These are phyloP conservation scores for Hypholoma sublateritium DNA, from an alignment of 768 basidiomycete species.

Conservation along the genomic window DNA sequence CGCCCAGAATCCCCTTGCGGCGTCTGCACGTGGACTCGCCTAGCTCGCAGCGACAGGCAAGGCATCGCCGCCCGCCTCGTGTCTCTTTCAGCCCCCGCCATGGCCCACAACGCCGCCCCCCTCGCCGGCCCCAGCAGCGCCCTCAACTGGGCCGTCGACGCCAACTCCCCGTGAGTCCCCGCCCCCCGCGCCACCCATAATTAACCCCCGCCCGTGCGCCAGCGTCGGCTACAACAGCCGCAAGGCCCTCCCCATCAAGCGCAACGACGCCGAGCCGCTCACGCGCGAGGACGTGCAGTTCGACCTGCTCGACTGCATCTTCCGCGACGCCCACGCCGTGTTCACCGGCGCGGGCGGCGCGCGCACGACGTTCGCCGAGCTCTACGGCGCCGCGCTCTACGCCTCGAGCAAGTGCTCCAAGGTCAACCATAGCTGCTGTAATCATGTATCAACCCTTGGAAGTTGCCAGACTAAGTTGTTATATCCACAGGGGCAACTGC, in stretches of 20 bases:
- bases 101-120: too few species aligned
- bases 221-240: slow-evolving; percentile 63
- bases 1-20: too few species aligned
- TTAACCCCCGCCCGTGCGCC: slow-evolving; percentile 15
- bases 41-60: background rate
- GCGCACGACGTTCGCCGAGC: slow-evolving; percentile 72
- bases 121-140: too few species aligned
- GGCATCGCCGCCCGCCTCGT: background rate
- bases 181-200: slow-evolving; percentile 3
- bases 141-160: background rate
- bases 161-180: slow-evolving; percentile 16
- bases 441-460: too few species aligned
- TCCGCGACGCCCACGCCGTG: slow-evolving; percentile 62
- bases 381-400: slow-evolving; percentile 81
- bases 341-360: slow-evolving; percentile 67
- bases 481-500: too few species aligned
- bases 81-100: background rate
- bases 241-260: slow-evolving; percentile 78
- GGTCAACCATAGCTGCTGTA: too few species aligned
- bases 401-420: slow-evolving; percentile 85
- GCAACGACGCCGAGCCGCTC: slow-evolving; percentile 79
- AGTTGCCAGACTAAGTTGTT: too few species aligned
- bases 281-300: slow-evolving; percentile 85
- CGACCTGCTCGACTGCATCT: slow-evolving; percentile 80
- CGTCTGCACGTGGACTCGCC: too few species aligned